A percentile compares a stretch with the other conserved stretches of the same genome.
Conservation (phyloP, 2,329 filamentous ascomycete genomes). For the Nemania serpens region DNA sequence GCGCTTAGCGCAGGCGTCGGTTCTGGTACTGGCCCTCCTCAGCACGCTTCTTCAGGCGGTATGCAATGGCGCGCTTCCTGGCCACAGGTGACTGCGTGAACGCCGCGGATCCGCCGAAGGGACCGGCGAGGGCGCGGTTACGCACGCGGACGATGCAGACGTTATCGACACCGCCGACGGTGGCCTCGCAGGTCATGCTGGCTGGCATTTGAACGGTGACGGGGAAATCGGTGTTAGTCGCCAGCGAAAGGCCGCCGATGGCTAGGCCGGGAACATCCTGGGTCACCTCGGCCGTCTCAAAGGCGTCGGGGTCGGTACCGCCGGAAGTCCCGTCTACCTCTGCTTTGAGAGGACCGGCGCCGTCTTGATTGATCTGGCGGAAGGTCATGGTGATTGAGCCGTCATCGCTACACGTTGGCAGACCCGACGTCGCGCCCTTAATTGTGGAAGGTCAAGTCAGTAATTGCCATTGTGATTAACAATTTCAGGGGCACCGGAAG, state of each 20-base stretch:
- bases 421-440: conserved; percentile 55
- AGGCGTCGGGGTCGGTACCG: conserved; percentile 63
- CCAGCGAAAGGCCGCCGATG: conserved; percentile 61
- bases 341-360: conserved; percentile 66
- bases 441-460: neutral
- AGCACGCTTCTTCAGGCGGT: conserved; percentile 47
- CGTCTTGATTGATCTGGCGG: conserved; percentile 74
- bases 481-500: neutral
- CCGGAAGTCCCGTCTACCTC: conserved; percentile 66
- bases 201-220: conserved; percentile 67
- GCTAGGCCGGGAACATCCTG: conserved; percentile 64
- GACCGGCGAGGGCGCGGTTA: conserved; percentile 65
- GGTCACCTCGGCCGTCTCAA: conserved; percentile 62
- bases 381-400: conserved; percentile 67
- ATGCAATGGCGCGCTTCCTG: conserved; percentile 66
- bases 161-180: conserved; percentile 61
- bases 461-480: no score
- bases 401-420: conserved; percentile 65
- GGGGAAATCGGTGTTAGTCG: conserved; percentile 67
- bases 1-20: conserved; percentile 28
- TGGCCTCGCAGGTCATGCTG: conserved; percentile 68
- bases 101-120: conserved; percentile 69
- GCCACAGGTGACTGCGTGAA: conserved; percentile 65
- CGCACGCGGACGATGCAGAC: conserved; percentile 69
- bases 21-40: conserved; percentile 26